Evolutionary conservation across 2,329 filamentous ascomycete genomes (phyloP).

Genomic region (Xylariaceae sp.): DNA sequence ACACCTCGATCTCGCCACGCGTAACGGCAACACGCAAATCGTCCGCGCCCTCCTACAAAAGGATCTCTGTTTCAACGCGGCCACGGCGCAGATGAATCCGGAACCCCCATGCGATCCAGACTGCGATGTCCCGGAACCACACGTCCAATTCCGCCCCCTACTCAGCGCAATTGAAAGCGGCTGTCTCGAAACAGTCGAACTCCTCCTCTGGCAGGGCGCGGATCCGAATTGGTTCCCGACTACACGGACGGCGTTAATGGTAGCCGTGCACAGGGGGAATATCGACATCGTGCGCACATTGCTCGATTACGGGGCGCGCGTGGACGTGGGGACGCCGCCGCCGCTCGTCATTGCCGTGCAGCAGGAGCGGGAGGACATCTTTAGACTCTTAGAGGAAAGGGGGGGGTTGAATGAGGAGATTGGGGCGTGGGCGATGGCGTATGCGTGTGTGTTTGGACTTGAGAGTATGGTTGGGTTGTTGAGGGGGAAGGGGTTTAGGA

Average conservation of each 20-base stretch:
- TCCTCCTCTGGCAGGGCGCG: conserved; percentile 18
- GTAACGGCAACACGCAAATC: conserved; percentile 18
- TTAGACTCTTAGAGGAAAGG: conserved; percentile 10
- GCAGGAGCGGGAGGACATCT: conserved; percentile 18
- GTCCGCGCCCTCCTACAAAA: conserved; percentile 15
- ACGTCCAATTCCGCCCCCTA: conserved; percentile 13
- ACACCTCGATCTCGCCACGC: conserved; percentile 15
- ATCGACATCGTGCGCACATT: conserved; percentile 17
- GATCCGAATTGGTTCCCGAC: conserved; percentile 21
- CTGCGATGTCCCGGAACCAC: conserved; percentile 9
- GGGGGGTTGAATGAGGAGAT: conserved; percentile 10
- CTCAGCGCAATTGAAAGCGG: conserved; percentile 21
- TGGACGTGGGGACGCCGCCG: conserved; percentile 18
- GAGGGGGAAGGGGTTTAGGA: conserved; percentile 1
- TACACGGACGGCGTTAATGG: conserved; percentile 17
- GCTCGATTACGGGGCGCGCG: conserved; percentile 18
- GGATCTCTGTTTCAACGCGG: conserved; percentile 17
- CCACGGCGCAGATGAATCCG: conserved; percentile 9
- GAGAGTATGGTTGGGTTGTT: conserved; percentile 17
- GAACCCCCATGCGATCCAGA: conserved; percentile 12
- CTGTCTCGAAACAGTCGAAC: conserved; percentile 16
- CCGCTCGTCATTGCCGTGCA: conserved; percentile 21
- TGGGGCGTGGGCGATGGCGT: conserved; percentile 20
- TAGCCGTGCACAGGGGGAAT: conserved; percentile 18
- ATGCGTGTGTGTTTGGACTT: conserved; percentile 15